phyloP scores from a whole-genome alignment of 1,284 basidiomycete species.

The Microbotryomycetes sp. region DNA sequence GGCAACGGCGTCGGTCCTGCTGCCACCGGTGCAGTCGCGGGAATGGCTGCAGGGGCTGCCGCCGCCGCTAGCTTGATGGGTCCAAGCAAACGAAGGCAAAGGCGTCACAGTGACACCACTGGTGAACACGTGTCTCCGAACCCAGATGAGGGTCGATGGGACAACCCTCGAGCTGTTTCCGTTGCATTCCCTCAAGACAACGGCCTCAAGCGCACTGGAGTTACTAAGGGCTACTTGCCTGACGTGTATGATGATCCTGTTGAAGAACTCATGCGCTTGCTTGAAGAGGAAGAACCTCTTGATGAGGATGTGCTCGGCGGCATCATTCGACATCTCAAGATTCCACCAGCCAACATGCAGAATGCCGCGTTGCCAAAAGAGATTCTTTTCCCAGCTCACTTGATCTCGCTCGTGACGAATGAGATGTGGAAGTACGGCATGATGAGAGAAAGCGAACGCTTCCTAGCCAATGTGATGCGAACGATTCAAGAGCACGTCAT shows the following conservation, averaged over 20 bases:
- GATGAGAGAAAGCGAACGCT: slow-evolving; percentile 92
- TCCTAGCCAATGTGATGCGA: slow-evolving; percentile 99
- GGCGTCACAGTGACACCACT: slow-evolving; percentile 73
- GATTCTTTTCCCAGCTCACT: slow-evolving; percentile 98
- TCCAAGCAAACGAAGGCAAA: slow-evolving; percentile 47
- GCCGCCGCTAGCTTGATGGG: slow-evolving; percentile 14
- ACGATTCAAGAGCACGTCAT: slow-evolving; percentile 96
- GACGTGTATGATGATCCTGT: slow-evolving; percentile 69
- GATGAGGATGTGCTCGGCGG: slow-evolving; percentile 94
- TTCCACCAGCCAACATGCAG: slow-evolving; percentile 80
- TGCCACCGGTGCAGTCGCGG: slow-evolving; percentile 27
- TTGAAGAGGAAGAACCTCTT: slow-evolving; percentile 83
- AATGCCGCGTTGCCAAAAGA: slow-evolving; percentile 93
- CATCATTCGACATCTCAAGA: slow-evolving; percentile 84
- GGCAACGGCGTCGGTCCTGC: slow-evolving; percentile 35
- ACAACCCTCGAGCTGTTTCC: slow-evolving; percentile 82
- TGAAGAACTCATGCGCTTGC: slow-evolving; percentile 88
- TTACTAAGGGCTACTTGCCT: slow-evolving; percentile 58
- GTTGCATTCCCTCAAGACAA: slow-evolving; percentile 74
- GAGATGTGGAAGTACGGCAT: slow-evolving; percentile 99
- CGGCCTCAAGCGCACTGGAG: slow-evolving; percentile 60
- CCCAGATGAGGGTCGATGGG: slow-evolving; percentile 64
- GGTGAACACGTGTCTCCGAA: slow-evolving; percentile 59
- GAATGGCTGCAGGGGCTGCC: slow-evolving; percentile 21
- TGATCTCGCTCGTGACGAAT: slow-evolving; percentile 94